A percentile compares a stretch with the other conserved stretches of the same genome.
Evolutionary conservation across 2,329 filamentous ascomycete genomes (phyloP).

Genomic region (Scedosporium minutisporum): DNA sequence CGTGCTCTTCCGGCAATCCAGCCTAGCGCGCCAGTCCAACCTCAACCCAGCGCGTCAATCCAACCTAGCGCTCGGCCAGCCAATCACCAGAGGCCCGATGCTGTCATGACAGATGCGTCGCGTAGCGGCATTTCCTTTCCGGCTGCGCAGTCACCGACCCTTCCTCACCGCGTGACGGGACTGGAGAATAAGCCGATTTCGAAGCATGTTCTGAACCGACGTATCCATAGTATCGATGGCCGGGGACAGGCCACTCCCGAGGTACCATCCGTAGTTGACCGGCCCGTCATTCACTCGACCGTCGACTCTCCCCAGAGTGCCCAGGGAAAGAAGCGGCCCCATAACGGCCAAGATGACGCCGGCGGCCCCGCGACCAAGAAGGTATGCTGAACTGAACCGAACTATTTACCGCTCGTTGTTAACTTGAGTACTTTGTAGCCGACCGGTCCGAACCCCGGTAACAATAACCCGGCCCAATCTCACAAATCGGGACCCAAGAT

Average conservation of each 20-base stretch:
- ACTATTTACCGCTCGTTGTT: not conserved
- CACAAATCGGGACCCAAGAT: not conserved
- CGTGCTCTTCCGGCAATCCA: conserved; percentile 17
- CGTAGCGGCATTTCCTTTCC: not conserved
- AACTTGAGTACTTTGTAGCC: conserved; percentile 14
- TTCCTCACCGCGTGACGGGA: conserved; percentile 5
- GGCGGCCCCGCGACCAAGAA: conserved; percentile 24
- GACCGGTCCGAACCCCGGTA: conserved; percentile 18
- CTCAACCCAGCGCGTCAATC: not conserved
- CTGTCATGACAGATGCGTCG: not conserved
- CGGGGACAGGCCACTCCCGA: conserved; percentile 7
- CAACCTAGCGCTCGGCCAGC: not conserved
- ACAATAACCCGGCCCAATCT: conserved; percentile 13
- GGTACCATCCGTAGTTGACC: conserved; percentile 18
- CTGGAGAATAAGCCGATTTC: conserved; percentile 1
- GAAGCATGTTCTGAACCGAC: not conserved
- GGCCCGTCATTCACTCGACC: conserved; percentile 31
- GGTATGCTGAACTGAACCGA: conserved; percentile 20
- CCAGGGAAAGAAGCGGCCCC: conserved; percentile 32
- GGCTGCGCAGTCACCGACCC: not conserved
- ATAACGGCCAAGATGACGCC: conserved; percentile 25
- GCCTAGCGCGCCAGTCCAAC: conserved; percentile 2
- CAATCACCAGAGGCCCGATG: not conserved
- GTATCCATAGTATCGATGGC: conserved; percentile 8
- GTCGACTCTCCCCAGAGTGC: conserved; percentile 10